Base-by-base conservation (phyloP, 345 rosid genomes). In the Ailanthus altissimus region DNA sequence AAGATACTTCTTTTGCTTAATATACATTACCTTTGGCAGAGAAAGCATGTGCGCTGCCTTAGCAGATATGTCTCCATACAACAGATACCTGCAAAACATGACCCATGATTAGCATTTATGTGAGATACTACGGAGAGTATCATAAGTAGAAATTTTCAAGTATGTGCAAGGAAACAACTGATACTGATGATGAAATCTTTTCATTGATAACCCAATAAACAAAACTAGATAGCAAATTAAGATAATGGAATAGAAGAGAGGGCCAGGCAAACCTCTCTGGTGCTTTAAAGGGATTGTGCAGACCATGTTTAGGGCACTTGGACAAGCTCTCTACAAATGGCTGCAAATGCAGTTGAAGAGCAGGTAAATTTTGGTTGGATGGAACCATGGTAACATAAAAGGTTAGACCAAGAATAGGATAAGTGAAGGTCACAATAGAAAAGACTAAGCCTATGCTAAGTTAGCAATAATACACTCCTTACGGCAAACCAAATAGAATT, bases 211-310 rank as follows among this genome's bases (percentile, higher is more conserved):
- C 23, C 56, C 59, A 68, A 59, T 36, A 65, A 26, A 42, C 6
- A 50, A 45, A 61, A 43, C 43, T 23, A 63, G 61, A 65, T 45
- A 69, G 16, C 15, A 20, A 66, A 18, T 32, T 23, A 4, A 58
- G 50, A 61, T 46, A 5, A 65, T 36, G 42, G 54, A 73, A 60
- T 4, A 18, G 46, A 56, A 59, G 54, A 62, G 43, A 62, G 70
- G 73, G 80, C 51, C 81, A 60, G 67, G 15, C 46, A 73, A 81
- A 96, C 99, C 98, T 93, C 86, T 93, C 99, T 0, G 97, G 98
- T 79, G 97, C 84, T 75, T 92, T 96, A 80, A 96, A 96, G 77
- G 99, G 99, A 88, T 96, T 96, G 86, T 92, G 99, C 9, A 96
- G 78, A 73, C 98, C 99, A 87, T 92, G 97, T 86, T 96, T 96